Conservation (phyloP, 768 basidiomycete species). For the Panaeolus papilionaceus region DNA sequence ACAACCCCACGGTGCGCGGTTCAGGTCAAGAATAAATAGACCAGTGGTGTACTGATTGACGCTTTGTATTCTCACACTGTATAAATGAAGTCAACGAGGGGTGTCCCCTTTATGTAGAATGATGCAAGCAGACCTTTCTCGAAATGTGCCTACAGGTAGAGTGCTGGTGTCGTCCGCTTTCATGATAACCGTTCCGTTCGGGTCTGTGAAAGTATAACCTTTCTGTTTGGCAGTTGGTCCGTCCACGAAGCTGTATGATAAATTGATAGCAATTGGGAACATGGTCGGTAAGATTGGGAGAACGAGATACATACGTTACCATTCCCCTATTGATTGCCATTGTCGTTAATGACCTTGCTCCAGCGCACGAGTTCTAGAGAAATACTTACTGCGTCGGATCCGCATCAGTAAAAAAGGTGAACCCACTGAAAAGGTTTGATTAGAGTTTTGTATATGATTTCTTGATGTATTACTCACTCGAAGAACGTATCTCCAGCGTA, state of each 20-base stretch:
- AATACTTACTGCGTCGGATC: slow-evolving; percentile 73
- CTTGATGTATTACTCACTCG: slow-evolving; percentile 50
- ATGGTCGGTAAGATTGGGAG: background rate
- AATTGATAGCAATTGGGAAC: background rate
- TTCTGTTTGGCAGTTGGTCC: slow-evolving; percentile 54
- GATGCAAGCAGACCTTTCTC: slow-evolving; percentile 59
- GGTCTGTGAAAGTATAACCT: slow-evolving; percentile 61
- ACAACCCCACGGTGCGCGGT: slow-evolving; percentile 89
- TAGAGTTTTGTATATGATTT: slow-evolving; percentile 13
- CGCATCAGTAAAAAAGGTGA: slow-evolving; percentile 59
- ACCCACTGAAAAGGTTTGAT: slow-evolving; percentile 45
- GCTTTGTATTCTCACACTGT: slow-evolving; percentile 80
- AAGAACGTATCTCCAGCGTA: slow-evolving; percentile 74
- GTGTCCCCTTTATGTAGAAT: background rate
- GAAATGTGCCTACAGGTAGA: slow-evolving; percentile 57
- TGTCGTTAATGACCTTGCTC: slow-evolving; percentile 22
- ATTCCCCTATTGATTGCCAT: slow-evolving; percentile 54
- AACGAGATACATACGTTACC: slow-evolving; percentile 58
- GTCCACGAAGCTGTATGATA: slow-evolving; percentile 62
- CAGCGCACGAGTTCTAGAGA: slow-evolving; percentile 20
- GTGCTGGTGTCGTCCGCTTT: slow-evolving; percentile 72
- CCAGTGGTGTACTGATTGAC: slow-evolving; percentile 71
- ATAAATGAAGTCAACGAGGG: slow-evolving; percentile 2
- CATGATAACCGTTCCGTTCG: slow-evolving; percentile 72
- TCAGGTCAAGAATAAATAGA: slow-evolving; percentile 83